Evolutionary conservation across 2,329 filamentous ascomycete genomes (phyloP).

Genomic region (Xylariomycetidae sp.): DNA sequence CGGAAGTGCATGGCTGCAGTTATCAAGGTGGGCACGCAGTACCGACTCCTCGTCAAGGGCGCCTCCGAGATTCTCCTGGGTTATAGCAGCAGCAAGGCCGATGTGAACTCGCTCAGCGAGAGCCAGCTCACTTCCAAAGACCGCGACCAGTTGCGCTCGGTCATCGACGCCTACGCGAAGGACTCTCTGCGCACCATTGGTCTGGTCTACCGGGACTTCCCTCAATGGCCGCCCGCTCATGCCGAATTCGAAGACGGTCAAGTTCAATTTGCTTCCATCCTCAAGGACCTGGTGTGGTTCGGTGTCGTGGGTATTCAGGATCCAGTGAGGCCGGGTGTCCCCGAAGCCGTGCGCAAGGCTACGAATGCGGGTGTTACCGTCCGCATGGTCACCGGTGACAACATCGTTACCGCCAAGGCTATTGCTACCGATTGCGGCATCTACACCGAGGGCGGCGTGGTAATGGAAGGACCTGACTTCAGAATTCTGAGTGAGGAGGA

Average conservation of each 20-base stretch:
- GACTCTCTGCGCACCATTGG: slow-evolving; percentile 70
- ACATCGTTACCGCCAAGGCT: slow-evolving; percentile 64
- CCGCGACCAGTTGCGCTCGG: slow-evolving; percentile 43
- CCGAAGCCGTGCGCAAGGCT: slow-evolving; percentile 60
- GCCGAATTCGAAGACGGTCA: slow-evolving; percentile 56
- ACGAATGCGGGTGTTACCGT: slow-evolving; percentile 64
- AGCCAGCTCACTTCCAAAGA: slow-evolving; percentile 50
- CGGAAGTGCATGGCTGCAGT: slow-evolving; percentile 54
- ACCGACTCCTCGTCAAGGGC: slow-evolving; percentile 48
- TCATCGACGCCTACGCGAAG: slow-evolving; percentile 57
- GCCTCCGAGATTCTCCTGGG: slow-evolving; percentile 50
- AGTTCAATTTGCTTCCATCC: slow-evolving; percentile 53
- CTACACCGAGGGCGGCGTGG: slow-evolving; percentile 52
- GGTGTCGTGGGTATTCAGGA: slow-evolving; percentile 71
- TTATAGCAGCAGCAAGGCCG: slow-evolving; percentile 32
- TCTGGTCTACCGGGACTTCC: slow-evolving; percentile 67
- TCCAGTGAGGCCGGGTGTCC: slow-evolving; percentile 62
- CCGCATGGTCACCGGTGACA: slow-evolving; percentile 72
- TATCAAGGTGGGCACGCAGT: slow-evolving; percentile 39
- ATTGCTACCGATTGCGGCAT: slow-evolving; percentile 72
- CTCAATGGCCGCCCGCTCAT: slow-evolving; percentile 64
- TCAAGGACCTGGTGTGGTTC: slow-evolving; percentile 67
- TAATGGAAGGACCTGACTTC: slow-evolving; percentile 67
- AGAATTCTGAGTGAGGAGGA: slow-evolving; percentile 53
- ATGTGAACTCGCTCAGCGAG: slow-evolving; percentile 32